Evolutionary conservation across 192 early-diverging fungal genomes (phyloP).

Genomic region (Umbelopsis ramanniana): DNA sequence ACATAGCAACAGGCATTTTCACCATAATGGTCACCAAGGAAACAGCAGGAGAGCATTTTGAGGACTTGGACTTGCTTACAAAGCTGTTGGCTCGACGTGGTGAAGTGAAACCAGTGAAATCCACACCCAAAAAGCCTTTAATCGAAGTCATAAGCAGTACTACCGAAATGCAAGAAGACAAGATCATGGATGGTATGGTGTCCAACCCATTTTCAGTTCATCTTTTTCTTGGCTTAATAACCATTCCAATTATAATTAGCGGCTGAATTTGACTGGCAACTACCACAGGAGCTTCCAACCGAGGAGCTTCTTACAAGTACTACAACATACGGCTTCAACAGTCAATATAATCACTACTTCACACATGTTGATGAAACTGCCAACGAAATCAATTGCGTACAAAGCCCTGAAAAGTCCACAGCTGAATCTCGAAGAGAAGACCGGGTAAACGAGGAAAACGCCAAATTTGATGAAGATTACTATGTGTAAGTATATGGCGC

Average conservation of each 20-base stretch:
- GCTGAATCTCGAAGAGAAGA: conserved; percentile 57
- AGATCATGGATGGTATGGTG: not conserved
- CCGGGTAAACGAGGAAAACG: conserved; percentile 73
- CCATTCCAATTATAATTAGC: conserved; percentile 28
- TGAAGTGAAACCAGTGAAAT: conserved; percentile 39
- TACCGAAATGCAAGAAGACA: conserved; percentile 26
- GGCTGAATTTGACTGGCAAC: conserved; percentile 86
- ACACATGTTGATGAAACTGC: conserved; percentile 70
- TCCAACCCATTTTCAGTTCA: not conserved
- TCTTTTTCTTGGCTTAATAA: not conserved
- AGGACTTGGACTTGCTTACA: conserved; percentile 87
- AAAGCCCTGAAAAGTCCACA: conserved; percentile 60
- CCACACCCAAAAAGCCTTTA: conserved; percentile 52
- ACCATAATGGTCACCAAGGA: conserved; percentile 80
- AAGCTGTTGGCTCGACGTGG: conserved; percentile 73
- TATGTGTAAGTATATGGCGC: conserved; percentile 66
- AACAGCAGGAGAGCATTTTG: conserved; percentile 77
- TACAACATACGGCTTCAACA: conserved; percentile 89
- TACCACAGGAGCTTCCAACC: conserved; percentile 67
- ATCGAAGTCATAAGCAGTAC: conserved; percentile 66
- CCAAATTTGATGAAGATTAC: conserved; percentile 90
- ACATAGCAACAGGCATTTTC: conserved; percentile 78
- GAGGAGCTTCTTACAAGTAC: conserved; percentile 36
- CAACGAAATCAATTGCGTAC: conserved; percentile 72
- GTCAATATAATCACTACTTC: conserved; percentile 78